Conservation (phyloP, 1,284 basidiomycete species). For the Naganishia cerealis region DNA sequence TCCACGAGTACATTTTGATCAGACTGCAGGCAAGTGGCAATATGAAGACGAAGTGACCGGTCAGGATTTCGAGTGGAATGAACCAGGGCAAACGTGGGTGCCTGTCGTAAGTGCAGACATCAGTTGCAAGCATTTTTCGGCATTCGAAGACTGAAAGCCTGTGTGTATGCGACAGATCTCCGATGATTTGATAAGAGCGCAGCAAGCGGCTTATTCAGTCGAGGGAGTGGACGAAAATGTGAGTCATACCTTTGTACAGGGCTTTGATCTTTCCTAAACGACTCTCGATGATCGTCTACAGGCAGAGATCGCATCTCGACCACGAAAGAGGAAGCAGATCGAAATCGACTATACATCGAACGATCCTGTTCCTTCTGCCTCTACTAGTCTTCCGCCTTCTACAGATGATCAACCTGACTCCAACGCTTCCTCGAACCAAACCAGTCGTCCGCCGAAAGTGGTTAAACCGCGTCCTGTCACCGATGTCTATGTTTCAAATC, state of each 20-base stretch:
- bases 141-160: not conserved
- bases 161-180: conserved; percentile 61
- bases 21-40: conserved; percentile 71
- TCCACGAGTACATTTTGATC: conserved; percentile 75
- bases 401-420: conserved; percentile 24
- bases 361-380: conserved; percentile 45
- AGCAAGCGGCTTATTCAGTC: conserved; percentile 89
- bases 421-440: conserved; percentile 19
- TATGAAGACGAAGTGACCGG: conserved; percentile 79
- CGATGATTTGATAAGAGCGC: conserved; percentile 75
- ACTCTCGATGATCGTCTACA: conserved; percentile 17
- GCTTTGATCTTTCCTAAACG: conserved; percentile 35
- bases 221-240: conserved; percentile 87
- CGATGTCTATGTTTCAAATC: conserved; percentile 82
- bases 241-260: conserved; percentile 47
- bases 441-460: conserved; percentile 60
- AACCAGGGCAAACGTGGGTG: conserved; percentile 71
- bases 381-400: conserved; percentile 23
- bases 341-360: conserved; percentile 69
- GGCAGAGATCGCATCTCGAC: conserved; percentile 23
- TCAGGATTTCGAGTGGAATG: conserved; percentile 82
- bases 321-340: conserved; percentile 66
- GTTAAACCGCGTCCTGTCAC: conserved; percentile 65
- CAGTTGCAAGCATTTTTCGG: not conserved
- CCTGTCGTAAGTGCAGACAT: conserved; percentile 65